phyloP scores from a whole-genome alignment of 495 filamentous ascomycete species.

The Penicillium manginii region DNA sequence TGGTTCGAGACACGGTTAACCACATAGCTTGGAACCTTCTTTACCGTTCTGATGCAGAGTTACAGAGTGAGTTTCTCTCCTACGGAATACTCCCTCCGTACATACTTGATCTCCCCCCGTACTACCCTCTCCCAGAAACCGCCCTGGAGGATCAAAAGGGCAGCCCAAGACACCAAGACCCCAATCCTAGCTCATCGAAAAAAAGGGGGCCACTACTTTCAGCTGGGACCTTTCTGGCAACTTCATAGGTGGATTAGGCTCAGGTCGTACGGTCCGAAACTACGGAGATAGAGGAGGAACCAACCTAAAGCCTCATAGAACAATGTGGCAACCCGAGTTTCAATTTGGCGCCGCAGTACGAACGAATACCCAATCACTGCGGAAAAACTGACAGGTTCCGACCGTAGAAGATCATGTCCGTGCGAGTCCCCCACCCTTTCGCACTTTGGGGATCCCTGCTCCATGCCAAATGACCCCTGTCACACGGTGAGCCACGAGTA shows the following conservation, averaged over 20 bases:
- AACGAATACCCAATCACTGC: slow-evolving; percentile 10
- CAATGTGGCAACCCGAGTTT: slow-evolving; percentile 29
- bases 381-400: slow-evolving; percentile 3
- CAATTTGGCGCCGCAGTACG: slow-evolving; percentile 26
- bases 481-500: slow-evolving; percentile 26
- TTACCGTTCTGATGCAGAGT: neutral
- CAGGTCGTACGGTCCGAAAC: neutral
- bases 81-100: too few relatives aligned
- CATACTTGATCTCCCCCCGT: too few relatives aligned
- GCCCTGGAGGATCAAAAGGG: neutral
- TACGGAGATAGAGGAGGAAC: slow-evolving; percentile 2
- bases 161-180: neutral
- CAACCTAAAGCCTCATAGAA: slow-evolving; percentile 10
- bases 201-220: neutral
- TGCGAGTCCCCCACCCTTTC: slow-evolving; percentile 9
- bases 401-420: slow-evolving; percentile 8
- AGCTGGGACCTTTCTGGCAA: neutral
- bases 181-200: neutral
- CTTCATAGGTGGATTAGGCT: neutral
- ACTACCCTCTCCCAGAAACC: neutral
- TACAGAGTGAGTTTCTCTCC: neutral
- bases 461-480: slow-evolving; percentile 31
- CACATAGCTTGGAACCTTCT: slow-evolving; percentile 3
- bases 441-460: slow-evolving; percentile 12
- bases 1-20: slow-evolving; percentile 5